Base-by-base conservation (phyloP, 176 grass and related monocot species). In the Saccharum officinarum region DNA sequence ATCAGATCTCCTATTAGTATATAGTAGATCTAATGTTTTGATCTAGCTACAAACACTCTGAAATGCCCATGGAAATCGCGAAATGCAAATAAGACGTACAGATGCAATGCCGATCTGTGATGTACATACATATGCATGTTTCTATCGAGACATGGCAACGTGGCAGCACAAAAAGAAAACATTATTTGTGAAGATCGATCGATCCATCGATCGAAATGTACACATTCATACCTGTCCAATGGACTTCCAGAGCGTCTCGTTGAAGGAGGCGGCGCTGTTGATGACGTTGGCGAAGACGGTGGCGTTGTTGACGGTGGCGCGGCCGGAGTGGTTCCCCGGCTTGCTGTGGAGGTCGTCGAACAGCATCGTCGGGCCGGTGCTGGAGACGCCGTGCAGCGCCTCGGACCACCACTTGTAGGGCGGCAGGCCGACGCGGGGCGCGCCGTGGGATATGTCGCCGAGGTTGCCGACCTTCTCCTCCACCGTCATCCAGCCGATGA, bases 211-310 rank as follows among this genome's bases (percentile, higher is more conserved):
- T 47, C 40, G 7, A 20, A 31, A 16, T 39, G 65, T 37, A 41
- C 44, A 10, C 0, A 79, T 79, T 12, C 6, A 46, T n/a, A 80
- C 84, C 84, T 84, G 80, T 28, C 84, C 89, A 1, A 90, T 83
- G 62, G 67, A 33, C 11, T 91, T 83, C 89, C 84, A 91, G 28
- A 91, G 79, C 17, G 85, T 46, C 49, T 64, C 84, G 83, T 91
- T 91, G 84, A 91, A 91, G 37, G 89, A 44, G 8, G 89, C 84
- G 16, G 89, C 84, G 61, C 44, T 77, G 80, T 83, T 73, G 76
- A 91, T 91, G 54, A 83, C 79, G 46, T 69, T 76, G 61, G 89
- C 80, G 80, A 91, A 91, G 80, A 81, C 86, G 60, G 89, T 91
- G 83, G 34, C 84, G 39, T 57, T 75, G 57, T 70, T 70, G 44